phyloP scores from a whole-genome alignment of 768 basidiomycete species.

The Austroboletus festivus region DNA sequence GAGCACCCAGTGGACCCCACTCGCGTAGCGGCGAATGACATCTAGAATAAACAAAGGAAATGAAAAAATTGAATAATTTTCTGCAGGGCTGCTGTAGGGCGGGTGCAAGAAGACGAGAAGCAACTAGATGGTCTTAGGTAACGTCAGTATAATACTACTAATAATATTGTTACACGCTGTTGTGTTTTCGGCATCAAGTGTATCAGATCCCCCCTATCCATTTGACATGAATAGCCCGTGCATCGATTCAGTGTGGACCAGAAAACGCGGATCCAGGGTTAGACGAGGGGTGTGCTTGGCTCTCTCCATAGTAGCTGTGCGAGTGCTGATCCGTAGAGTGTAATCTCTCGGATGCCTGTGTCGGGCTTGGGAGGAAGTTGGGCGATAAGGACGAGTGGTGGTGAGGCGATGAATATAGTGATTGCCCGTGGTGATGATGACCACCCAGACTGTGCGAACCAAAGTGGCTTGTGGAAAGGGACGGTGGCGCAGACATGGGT shows the following conservation, averaged over 20 bases:
- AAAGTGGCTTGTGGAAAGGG: conserved; percentile 41
- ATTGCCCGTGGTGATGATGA: conserved; percentile 28
- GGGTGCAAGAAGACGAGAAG: conserved; percentile 30
- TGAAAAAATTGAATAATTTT: conserved; percentile 18
- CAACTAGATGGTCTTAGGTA: conserved; percentile 30
- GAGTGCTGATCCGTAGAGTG: conserved; percentile 26
- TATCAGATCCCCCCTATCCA: conserved; percentile 22
- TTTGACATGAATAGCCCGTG: not conserved
- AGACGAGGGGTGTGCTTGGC: conserved; percentile 26
- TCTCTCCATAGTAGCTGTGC: conserved; percentile 31
- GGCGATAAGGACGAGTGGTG: conserved; percentile 30
- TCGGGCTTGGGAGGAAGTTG: conserved; percentile 28
- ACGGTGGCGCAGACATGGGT: conserved; percentile 52
- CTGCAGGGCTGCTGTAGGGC: conserved; percentile 16
- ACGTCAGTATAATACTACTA: conserved; percentile 35
- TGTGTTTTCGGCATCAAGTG: conserved; percentile 18
- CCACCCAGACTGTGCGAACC: conserved; percentile 26
- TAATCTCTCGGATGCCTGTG: conserved; percentile 30
- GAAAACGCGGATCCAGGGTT: conserved; percentile 28
- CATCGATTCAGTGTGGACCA: conserved; percentile 26
- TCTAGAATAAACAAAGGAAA: conserved; percentile 19
- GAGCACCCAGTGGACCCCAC: conserved; percentile 21
- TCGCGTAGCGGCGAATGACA: conserved; percentile 20
- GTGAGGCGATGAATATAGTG: conserved; percentile 32
- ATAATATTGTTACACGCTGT: conserved; percentile 33